These are phyloP conservation scores for Zygosaccharomyces sapae DNA, from an alignment of 1,139 yeast genomes.

Conservation along the genomic window DNA sequence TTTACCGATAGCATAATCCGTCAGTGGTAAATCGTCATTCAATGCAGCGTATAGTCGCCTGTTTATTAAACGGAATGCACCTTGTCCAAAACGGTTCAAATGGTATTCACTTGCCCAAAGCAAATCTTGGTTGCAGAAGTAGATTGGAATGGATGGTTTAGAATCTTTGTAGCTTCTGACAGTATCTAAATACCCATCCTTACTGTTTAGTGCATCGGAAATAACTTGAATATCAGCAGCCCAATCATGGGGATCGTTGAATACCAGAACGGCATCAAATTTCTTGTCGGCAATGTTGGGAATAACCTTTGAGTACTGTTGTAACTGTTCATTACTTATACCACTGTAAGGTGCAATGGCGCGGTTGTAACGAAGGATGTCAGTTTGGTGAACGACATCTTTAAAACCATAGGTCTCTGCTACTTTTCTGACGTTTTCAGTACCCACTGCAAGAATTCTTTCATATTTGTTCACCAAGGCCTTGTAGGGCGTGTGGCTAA, in stretches of 20 bases:
- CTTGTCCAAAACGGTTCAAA: conserved; percentile 87
- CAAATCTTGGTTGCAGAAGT: conserved; percentile 83
- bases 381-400: conserved; percentile 73
- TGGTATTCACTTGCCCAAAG: conserved; percentile 85
- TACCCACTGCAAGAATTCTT: conserved; percentile 80
- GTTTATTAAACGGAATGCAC: conserved; percentile 68
- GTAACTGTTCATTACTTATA: conserved; percentile 56
- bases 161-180: conserved; percentile 36
- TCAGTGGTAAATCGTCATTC: conserved; percentile 50
- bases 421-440: conserved; percentile 68
- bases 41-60: conserved; percentile 59
- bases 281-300: conserved; percentile 40
- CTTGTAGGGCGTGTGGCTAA: conserved; percentile 87
- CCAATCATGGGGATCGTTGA: conserved; percentile 90
- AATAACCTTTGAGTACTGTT: conserved; percentile 41
- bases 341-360: conserved; percentile 62
- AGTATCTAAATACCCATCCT: conserved; percentile 65
- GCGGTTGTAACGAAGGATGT: conserved; percentile 51
- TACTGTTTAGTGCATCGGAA: conserved; percentile 64
- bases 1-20: conserved; percentile 71
- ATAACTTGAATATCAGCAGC: conserved; percentile 83
- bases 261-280: conserved; percentile 77
- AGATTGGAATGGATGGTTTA: conserved; percentile 69
- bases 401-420: conserved; percentile 77
- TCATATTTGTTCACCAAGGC: conserved; percentile 50